Base-by-base conservation (phyloP, 345 rosid genomes). In the Turnera subulata region DNA sequence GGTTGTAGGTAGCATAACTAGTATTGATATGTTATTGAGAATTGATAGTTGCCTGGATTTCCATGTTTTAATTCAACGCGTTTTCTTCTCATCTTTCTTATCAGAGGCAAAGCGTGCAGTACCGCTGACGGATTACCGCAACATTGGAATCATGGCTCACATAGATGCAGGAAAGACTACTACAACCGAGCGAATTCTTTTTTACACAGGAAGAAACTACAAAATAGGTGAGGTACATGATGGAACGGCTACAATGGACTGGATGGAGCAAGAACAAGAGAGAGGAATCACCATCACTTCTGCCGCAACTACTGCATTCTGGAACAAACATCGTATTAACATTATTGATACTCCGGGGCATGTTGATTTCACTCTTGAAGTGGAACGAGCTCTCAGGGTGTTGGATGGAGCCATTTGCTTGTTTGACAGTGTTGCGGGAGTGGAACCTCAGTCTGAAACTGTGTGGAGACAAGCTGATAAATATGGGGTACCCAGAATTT, bases 211-310 rank as follows among this genome's bases (percentile, higher is more conserved):
- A 59, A 76, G 99, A 71, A 93, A 93, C 80, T 93, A 93, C 73
- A 93, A 93, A 70, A 93, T 93, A 22, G 97, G 99, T 4, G 97
- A 93, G 74, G 99, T 93, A 6, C 97, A 92, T 6, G 99, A 93
- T 68, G 97, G 94, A 50, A 93, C 99, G 2, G 97, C 99, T 40
- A 93, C 99, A 21, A 93, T 93, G 99, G 99, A 93, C 67, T 93
- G 99, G 97, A 93, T 93, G 97, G 99, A 93, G 61, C 99, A 93
- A 77, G 99, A 93, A 60, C 99, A 93, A 61, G 99, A 93, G 69
- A 83, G 99, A 79, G 99, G 99, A 64, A 89, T 93, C 67, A 93
- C 99, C 26, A 89, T 93, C 23, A 92, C 99, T 19, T 89, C 99
- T 9, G 99, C 97, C 24, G 99, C 97, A 46, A 93, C 98, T 21